A percentile compares a stretch with the other conserved stretches of the same genome.
Evolutionary conservation across 2,329 filamentous ascomycete species (phyloP).

Genomic region (Phaeoacremonium minimum): DNA sequence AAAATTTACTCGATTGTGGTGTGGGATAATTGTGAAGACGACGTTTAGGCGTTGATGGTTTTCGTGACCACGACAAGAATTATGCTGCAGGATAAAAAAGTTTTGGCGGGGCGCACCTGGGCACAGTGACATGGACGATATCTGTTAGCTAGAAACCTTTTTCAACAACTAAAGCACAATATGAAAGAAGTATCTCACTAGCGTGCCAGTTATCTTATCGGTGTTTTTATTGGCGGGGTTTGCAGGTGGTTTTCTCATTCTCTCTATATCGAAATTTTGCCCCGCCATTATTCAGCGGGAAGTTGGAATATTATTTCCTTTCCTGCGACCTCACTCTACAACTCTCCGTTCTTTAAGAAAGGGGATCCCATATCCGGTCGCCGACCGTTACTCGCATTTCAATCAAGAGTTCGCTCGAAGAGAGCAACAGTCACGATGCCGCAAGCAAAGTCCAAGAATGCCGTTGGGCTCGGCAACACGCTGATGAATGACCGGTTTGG

Average conservation of each 20-base stretch:
- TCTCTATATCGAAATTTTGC: constrained; percentile 34
- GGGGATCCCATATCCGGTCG: too few species aligned
- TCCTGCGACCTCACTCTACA: too few species aligned
- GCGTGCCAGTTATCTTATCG: constrained; percentile 14
- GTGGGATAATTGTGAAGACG: too few species aligned
- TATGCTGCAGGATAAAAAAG: constrained; percentile 1
- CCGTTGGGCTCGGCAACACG: constrained; percentile 90
- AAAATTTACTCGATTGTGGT: too few species aligned
- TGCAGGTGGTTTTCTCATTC: constrained; percentile 5
- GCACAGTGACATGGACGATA: not conserved
- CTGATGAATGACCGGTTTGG: constrained; percentile 99
- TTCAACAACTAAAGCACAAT: not conserved
- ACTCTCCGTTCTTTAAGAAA: too few species aligned
- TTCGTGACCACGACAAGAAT: too few species aligned
- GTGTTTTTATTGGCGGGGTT: constrained; percentile 7
- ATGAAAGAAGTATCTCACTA: not conserved
- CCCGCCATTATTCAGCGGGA: constrained; percentile 41
- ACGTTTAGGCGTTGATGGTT: too few species aligned
- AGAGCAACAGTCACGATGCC: constrained; percentile 37
- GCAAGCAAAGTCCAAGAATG: constrained; percentile 87
- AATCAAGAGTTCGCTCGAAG: too few species aligned
- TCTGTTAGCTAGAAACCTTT: not conserved
- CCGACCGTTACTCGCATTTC: too few species aligned
- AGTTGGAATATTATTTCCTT: too few species aligned
- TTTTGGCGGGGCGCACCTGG: constrained; percentile 17